Evolutionary conservation across 352 stramenopile genomes (phyloP).

Genomic region (Thalassiosira ordinaria): DNA sequence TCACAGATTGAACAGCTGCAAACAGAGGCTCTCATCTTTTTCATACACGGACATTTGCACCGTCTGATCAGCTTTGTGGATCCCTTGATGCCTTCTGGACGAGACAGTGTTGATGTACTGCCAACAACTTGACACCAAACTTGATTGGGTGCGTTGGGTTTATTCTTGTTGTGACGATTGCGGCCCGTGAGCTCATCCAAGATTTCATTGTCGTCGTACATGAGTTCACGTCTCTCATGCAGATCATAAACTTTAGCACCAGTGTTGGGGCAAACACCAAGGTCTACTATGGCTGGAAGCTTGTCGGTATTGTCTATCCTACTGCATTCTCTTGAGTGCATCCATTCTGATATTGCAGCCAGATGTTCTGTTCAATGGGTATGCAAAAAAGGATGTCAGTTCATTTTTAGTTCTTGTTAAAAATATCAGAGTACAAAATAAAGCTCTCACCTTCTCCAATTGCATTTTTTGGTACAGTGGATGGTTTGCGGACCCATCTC

Average conservation of each 20-base stretch:
- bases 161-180: not conserved
- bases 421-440: not conserved
- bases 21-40: not conserved
- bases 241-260: conserved; percentile 1
- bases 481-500: no score
- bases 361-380: not conserved
- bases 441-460: not conserved
- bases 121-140: not conserved
- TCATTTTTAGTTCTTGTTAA: no score
- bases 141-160: not conserved
- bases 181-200: not conserved
- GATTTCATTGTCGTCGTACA: conserved; percentile 10
- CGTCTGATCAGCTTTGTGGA: not conserved
- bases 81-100: not conserved
- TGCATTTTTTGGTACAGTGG: not conserved
- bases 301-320: not conserved
- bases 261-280: not conserved
- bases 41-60: conserved; percentile 12
- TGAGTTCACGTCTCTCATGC: not conserved
- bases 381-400: not conserved
- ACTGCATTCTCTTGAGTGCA: conserved; percentile 3
- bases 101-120: not conserved
- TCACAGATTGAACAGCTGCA: conserved; percentile 3
- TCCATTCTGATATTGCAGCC: not conserved
- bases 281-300: not conserved